Evolutionary conservation across 2,329 filamentous ascomycete genomes (phyloP), one percentile per base, ranked within the genome.

Genomic region (Diatrype stigma): DNA sequence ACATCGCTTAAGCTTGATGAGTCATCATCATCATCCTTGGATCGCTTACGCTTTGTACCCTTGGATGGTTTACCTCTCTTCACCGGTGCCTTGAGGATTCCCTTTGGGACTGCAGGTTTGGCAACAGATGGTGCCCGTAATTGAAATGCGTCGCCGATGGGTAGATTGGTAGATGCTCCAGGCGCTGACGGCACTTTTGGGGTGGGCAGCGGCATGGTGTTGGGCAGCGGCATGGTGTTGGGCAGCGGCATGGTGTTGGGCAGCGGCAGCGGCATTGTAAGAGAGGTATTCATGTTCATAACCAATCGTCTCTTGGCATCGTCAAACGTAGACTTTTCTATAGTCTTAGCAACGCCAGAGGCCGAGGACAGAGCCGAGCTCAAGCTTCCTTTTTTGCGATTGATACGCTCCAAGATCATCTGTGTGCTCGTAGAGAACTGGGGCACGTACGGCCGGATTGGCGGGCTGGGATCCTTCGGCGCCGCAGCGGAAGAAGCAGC

Each of bases 341-440:
- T 69, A 51, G 51, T 60, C 12, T 52, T 55, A 2, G 64, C 61
- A 5, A 65, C 56, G 0, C 63, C 62, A 1, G 68, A 67, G 1
- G 63, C 66, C 1, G 65, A 64, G 2, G 68, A 67, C 3, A 72
- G 61, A 1, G 66, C 68, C 0, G 67, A 66, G 19, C 61, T 67
- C 2, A 72, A 56, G 47, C 63, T 68, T 40, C 61, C 65, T 1
- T 66, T 59, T 37, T 70, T 67, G 22, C 63, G 66, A 32, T 65
- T 68, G 22, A 73, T 67, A 2, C 70, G 60, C 45, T 70, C 66
- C 3, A 73, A 60, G 8, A 73, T 73, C 69, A 73, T 66, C 54
- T 72, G 67, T 0, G 71, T 73, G 1, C 69, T 63, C 8, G 69
- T 65, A 0, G 67, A 64, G 54, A 68, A 68, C 38, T 67, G 65